Conservation (phyloP, 148 eudicot genomes). For the Chenopodium formosanum region DNA sequence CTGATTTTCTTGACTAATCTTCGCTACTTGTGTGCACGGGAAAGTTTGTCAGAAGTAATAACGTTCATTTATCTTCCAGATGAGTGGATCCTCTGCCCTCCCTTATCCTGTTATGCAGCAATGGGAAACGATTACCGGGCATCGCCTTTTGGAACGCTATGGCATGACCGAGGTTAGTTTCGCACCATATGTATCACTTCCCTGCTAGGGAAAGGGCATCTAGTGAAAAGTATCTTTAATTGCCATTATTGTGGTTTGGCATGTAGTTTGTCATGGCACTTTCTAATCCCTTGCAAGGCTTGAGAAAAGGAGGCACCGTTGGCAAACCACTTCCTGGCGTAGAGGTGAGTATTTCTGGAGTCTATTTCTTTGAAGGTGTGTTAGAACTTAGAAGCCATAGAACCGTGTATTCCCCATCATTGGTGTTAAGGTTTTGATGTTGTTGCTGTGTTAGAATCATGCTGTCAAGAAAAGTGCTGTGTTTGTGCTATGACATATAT, state of each 20-base stretch:
- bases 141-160: slow-evolving; percentile 88
- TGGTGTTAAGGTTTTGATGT: too few relatives aligned
- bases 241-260: slow-evolving; percentile 14
- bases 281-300: slow-evolving; percentile 76
- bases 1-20: background rate
- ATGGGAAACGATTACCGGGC: slow-evolving; percentile 91
- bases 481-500: background rate
- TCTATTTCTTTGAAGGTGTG: slow-evolving; percentile 8
- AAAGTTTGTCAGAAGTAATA: background rate
- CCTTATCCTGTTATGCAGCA: slow-evolving; percentile 96
- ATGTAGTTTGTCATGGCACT: slow-evolving; percentile 94
- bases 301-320: slow-evolving; percentile 92
- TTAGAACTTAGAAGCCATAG: background rate
- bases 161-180: slow-evolving; percentile 94
- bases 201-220: background rate
- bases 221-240: slow-evolving; percentile 4
- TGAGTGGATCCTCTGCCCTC: slow-evolving; percentile 99
- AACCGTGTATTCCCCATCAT: too few relatives aligned
- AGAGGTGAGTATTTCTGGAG: slow-evolving; percentile 55
- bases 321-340: slow-evolving; percentile 96
- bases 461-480: background rate
- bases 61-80: slow-evolving; percentile 43
- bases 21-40: background rate
- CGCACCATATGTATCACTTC: background rate
- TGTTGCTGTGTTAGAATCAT: background rate